phyloP scores from a whole-genome alignment of 768 basidiomycete genomes.

The Calvatia gigantea region DNA sequence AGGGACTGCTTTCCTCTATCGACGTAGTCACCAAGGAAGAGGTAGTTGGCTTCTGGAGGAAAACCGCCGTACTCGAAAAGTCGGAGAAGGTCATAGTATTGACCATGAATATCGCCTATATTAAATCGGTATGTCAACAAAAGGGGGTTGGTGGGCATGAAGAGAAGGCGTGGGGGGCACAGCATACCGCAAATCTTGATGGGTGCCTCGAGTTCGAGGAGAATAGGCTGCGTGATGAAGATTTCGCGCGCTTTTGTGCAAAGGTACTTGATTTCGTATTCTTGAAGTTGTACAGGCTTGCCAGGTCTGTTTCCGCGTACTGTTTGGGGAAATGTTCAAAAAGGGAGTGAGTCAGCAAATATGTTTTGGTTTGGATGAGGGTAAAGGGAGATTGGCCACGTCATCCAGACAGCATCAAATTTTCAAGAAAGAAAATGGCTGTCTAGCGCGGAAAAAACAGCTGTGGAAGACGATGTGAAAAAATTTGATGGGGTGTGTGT shows the following conservation, averaged over 20 bases:
- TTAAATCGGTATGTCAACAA: slow-evolving; percentile 15
- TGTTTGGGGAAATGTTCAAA: slow-evolving; percentile 32
- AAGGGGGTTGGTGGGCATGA: background rate
- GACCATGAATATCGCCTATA: slow-evolving; percentile 96
- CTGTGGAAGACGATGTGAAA: background rate
- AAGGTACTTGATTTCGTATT: slow-evolving; percentile 99
- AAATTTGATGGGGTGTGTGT: slow-evolving; percentile 1
- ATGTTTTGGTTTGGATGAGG: slow-evolving; percentile 1
- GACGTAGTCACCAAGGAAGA: slow-evolving; percentile 99
- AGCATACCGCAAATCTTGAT: slow-evolving; percentile 98
- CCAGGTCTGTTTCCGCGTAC: slow-evolving; percentile 98
- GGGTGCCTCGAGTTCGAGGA: slow-evolving; percentile 96
- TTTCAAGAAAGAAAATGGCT: background rate
- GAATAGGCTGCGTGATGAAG: slow-evolving; percentile 98
- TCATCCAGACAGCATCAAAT: background rate
- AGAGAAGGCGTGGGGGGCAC: background rate
- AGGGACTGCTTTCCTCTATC: slow-evolving; percentile 98
- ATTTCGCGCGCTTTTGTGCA: slow-evolving; percentile 99
- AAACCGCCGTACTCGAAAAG: slow-evolving; percentile 99
- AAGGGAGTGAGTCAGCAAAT: slow-evolving; percentile 24
- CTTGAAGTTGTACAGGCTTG: slow-evolving; percentile 95
- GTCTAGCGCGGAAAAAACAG: background rate
- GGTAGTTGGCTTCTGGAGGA: slow-evolving; percentile 99
- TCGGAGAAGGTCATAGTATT: slow-evolving; percentile 97
- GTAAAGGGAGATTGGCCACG: background rate